A percentile compares a stretch with the other conserved stretches of the same genome.
Conservation (phyloP, 305 asterid species). For the Rubia peregrina region DNA sequence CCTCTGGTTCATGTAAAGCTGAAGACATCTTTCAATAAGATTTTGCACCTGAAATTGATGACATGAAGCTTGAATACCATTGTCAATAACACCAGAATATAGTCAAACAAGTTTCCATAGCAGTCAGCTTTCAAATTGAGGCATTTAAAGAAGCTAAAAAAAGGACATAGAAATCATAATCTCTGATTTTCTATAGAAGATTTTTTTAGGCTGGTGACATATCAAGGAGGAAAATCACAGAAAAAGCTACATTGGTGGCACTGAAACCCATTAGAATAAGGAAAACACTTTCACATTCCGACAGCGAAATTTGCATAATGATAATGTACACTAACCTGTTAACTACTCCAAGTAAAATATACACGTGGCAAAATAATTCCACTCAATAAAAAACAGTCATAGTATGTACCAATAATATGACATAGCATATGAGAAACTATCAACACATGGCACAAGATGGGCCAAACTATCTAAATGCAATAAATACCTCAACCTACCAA, state of each 20-base stretch:
- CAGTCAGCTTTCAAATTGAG: not conserved
- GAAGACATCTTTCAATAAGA: conserved; percentile 94
- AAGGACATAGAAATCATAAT: not conserved
- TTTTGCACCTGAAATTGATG: conserved; percentile 57
- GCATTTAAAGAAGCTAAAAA: not conserved
- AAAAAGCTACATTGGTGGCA: not conserved
- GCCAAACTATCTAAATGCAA: not conserved
- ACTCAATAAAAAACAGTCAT: not conserved
- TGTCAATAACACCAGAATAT: not conserved
- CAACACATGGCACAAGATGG: not conserved
- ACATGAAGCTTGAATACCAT: not conserved
- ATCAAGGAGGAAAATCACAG: not conserved
- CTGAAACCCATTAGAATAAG: not conserved
- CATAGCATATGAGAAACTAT: conserved; percentile 4
- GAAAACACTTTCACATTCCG: not conserved
- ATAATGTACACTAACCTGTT: not conserved
- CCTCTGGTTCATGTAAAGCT: conserved; percentile 80
- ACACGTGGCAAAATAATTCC: not conserved
- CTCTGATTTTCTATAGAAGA: not conserved
- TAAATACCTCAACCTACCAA: conserved; percentile 23
- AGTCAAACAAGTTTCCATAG: not conserved
- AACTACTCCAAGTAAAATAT: not conserved
- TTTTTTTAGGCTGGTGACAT: not conserved
- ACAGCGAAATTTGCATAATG: not conserved
- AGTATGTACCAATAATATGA: not conserved